phyloP scores from a whole-genome alignment of 1,139 yeast species.

The Candida neerlandica region DNA sequence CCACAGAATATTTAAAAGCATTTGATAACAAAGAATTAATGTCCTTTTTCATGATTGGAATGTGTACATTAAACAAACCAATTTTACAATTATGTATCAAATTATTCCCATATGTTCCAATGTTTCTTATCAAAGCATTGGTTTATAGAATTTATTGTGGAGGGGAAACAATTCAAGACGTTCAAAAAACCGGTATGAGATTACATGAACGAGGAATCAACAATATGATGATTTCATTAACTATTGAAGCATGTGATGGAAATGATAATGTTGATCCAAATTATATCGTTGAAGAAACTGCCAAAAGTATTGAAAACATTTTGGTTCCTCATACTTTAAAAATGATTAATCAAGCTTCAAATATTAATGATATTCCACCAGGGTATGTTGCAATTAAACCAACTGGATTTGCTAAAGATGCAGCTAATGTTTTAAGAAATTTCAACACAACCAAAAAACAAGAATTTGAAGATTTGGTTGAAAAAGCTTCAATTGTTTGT shows the following conservation, averaged over 20 bases:
- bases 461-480: conserved; percentile 63
- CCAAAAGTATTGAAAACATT: conserved; percentile 66
- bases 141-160: conserved; percentile 90
- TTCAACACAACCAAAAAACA: conserved; percentile 45
- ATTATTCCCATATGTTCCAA: conserved; percentile 76
- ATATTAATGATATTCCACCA: conserved; percentile 68
- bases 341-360: conserved; percentile 47
- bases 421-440: conserved; percentile 71
- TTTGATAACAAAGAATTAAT: conserved; percentile 49
- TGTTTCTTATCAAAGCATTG: conserved; percentile 65
- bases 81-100: conserved; percentile 62
- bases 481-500: conserved; percentile 62
- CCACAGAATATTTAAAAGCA: conserved; percentile 35
- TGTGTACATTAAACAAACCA: conserved; percentile 65
- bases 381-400: conserved; percentile 93
- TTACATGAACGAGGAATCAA: conserved; percentile 75
- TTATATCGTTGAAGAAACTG: conserved; percentile 66
- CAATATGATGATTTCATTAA: conserved; percentile 91
- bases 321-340: conserved; percentile 69
- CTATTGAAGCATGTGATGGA: conserved; percentile 93
- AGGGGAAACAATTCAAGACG: conserved; percentile 77
- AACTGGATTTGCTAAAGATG: conserved; percentile 80
- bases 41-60: conserved; percentile 66
- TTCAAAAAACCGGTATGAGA: conserved; percentile 66
- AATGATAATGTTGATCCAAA: conserved; percentile 61